Percentiles rank a stretch among this genome's conserved stretches.
Evolutionary conservation across 106 monocot genomes (phyloP).

Genomic region (Allium cepa): DNA sequence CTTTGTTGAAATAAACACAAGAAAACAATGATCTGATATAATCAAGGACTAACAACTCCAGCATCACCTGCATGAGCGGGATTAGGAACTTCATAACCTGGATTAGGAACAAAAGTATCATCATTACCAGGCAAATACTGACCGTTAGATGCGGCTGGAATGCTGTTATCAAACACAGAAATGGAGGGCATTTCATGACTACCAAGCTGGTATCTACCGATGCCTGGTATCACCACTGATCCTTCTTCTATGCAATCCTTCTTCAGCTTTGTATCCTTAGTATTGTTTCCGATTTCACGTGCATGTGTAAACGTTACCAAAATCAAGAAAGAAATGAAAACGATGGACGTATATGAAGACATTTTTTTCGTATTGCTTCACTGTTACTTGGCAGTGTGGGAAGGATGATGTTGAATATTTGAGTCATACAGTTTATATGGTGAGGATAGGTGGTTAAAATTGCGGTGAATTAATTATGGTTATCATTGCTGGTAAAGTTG

Average conservation of each 20-base stretch:
- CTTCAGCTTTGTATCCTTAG: background rate
- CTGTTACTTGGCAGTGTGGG: no score
- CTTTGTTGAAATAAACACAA: background rate
- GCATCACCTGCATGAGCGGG: background rate
- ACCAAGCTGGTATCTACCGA: constrained; percentile 7
- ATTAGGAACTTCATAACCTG: constrained; percentile 23
- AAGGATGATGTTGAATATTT: no score
- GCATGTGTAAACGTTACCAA: no score
- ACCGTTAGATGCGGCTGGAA: constrained; percentile 14
- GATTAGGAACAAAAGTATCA: constrained; percentile 31
- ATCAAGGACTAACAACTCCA: no score
- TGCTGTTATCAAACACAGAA: constrained; percentile 19
- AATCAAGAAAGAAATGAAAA: no score
- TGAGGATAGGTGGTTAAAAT: no score
- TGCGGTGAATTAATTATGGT: no score
- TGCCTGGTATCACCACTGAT: constrained; percentile 9
- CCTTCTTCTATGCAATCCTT: constrained; percentile 7
- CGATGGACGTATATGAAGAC: no score
- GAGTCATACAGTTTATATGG: no score
- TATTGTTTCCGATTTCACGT: background rate
- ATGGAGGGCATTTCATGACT: constrained; percentile 3
- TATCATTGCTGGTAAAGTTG: no score
- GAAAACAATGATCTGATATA: background rate
- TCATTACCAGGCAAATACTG: constrained; percentile 15
- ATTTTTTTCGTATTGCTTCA: no score